Evolutionary conservation across 2,329 filamentous ascomycete species (phyloP).

Genomic region (Colletotrichum sansevieriae): DNA sequence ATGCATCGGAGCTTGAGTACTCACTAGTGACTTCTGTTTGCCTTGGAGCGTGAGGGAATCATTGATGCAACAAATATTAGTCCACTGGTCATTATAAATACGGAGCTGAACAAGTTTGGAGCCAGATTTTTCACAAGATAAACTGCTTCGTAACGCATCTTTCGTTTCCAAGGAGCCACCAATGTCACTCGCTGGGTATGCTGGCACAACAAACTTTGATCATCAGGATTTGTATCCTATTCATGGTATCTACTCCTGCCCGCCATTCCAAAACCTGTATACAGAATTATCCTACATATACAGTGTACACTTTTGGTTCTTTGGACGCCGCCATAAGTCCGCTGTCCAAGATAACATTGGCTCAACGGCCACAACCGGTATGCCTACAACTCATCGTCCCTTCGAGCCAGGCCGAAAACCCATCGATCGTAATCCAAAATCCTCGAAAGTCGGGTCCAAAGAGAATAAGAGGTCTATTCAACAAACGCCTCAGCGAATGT

Average conservation of each 20-base stretch:
- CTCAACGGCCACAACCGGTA: conserved; percentile 14
- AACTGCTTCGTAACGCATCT: no score
- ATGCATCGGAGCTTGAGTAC: no score
- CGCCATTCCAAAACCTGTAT: conserved; percentile 25
- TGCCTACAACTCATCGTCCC: conserved; percentile 5
- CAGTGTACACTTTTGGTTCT: conserved; percentile 27
- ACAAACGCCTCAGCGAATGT: conserved; percentile 7
- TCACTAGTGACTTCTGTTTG: no score
- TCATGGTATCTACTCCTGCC: conserved; percentile 34
- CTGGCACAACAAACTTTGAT: conserved; percentile 2
- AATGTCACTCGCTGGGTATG: background rate
- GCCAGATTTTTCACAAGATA: no score
- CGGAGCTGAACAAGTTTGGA: no score
- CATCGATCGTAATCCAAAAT: conserved; percentile 21
- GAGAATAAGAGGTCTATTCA: background rate
- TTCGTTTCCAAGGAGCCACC: no score
- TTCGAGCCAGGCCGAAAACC: background rate
- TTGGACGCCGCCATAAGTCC: conserved; percentile 21
- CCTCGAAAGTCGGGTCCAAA: conserved; percentile 14
- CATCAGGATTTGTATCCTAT: conserved; percentile 35
- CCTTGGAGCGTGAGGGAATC: no score
- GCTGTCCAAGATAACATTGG: conserved; percentile 4
- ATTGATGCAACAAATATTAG: no score
- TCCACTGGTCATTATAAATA: no score
- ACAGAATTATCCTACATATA: conserved; percentile 41